Percentiles rank a stretch among this genome's conserved stretches.
Conservation (phyloP, 1,284 basidiomycete genomes). For the Kalmanozyma brasiliensis region DNA sequence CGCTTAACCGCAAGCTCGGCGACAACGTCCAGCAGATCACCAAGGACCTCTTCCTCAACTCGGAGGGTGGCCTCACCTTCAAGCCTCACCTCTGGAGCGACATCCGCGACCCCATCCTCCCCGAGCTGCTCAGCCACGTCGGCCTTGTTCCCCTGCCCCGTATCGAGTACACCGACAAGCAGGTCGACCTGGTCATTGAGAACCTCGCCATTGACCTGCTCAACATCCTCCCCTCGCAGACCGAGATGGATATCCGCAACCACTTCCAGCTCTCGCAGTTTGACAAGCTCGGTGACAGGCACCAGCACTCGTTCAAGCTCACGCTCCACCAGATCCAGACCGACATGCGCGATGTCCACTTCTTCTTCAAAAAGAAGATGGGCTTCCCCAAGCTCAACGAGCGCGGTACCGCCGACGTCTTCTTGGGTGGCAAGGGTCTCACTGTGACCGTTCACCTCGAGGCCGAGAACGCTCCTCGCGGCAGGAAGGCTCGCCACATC, state of each 20-base stretch:
- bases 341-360: slow-evolving; percentile 91
- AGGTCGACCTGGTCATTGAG: slow-evolving; percentile 80
- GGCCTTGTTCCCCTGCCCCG: slow-evolving; percentile 83
- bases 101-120: slow-evolving; percentile 83
- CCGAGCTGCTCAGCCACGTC: slow-evolving; percentile 75
- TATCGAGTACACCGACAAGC: slow-evolving; percentile 64
- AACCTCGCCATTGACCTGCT: slow-evolving; percentile 87
- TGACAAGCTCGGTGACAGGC: slow-evolving; percentile 52
- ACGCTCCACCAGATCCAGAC: slow-evolving; percentile 82
- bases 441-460: slow-evolving; percentile 72
- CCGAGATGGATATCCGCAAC: slow-evolving; percentile 84
- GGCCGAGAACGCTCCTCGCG: slow-evolving; percentile 72
- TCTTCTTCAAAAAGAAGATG: slow-evolving; percentile 73
- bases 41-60: slow-evolving; percentile 79
- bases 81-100: slow-evolving; percentile 86
- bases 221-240: slow-evolving; percentile 74
- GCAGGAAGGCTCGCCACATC: slow-evolving; percentile 70
- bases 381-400: slow-evolving; percentile 85
- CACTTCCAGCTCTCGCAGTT: slow-evolving; percentile 76
- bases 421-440: slow-evolving; percentile 83
- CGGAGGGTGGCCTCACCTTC: slow-evolving; percentile 74
- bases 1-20: slow-evolving; percentile 81
- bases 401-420: slow-evolving; percentile 89
- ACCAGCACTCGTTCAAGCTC: slow-evolving; percentile 62
- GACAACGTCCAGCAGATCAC: slow-evolving; percentile 84